Evolutionary conservation across 768 basidiomycete genomes (phyloP).

Genomic region (Suillus occidentalis): DNA sequence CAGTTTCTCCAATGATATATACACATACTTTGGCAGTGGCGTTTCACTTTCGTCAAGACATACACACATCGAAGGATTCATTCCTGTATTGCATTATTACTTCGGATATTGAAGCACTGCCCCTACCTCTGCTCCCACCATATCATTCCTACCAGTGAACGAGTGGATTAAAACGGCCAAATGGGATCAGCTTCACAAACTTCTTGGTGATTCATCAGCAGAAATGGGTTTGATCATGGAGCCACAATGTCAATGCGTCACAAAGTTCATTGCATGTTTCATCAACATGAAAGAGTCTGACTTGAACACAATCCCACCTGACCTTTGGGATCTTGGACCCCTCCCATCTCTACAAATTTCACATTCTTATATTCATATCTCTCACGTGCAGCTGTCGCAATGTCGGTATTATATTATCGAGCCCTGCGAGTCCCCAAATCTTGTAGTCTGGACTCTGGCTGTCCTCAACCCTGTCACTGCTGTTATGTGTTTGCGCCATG

Average conservation of each 20-base stretch:
- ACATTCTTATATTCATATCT: not conserved
- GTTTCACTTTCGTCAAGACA: no score
- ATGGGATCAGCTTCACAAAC: not conserved
- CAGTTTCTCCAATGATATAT: no score
- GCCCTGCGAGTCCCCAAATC: not conserved
- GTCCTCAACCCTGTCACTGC: no score
- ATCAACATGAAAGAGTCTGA: not conserved
- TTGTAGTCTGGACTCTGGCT: not conserved
- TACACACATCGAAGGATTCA: no score
- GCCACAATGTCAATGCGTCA: not conserved
- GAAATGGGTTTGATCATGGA: not conserved
- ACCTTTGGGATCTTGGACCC: not conserved
- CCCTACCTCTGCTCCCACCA: not conserved
- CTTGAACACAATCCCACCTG: not conserved
- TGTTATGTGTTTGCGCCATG: no score
- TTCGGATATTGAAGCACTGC: not conserved
- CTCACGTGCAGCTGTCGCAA: not conserved
- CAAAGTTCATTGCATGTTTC: not conserved
- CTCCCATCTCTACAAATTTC: not conserved
- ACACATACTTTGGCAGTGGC: no score
- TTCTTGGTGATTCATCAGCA: not conserved
- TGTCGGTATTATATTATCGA: not conserved
- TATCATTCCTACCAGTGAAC: not conserved
- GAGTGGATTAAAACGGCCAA: not conserved
- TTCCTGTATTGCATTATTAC: no score